These are phyloP conservation scores for Microdochium paspali DNA, from an alignment of 2,329 filamentous ascomycete genomes.

Conservation along the genomic window DNA sequence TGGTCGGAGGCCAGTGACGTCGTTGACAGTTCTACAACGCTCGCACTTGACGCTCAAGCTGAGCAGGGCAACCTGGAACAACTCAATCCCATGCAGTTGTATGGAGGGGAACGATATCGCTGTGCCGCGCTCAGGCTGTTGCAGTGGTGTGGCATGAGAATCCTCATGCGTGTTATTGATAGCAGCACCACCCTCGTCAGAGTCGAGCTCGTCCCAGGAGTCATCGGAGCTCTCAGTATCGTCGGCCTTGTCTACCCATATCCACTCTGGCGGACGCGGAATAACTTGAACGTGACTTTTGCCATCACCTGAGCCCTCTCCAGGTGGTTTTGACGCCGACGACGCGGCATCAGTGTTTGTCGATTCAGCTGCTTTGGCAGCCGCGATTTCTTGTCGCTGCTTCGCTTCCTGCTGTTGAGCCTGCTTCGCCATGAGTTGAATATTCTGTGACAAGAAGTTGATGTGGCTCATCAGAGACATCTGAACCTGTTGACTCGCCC, in stretches of 20 bases:
- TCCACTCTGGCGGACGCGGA: conserved; percentile 71
- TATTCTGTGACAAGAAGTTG: conserved; percentile 65
- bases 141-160: conserved; percentile 20
- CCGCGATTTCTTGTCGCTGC: conserved; percentile 5
- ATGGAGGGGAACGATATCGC: conserved; percentile 69
- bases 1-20: conserved; percentile 57
- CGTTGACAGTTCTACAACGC: conserved; percentile 65
- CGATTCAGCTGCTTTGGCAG: conserved; percentile 9
- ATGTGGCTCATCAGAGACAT: conserved; percentile 63
- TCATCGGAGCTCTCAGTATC: conserved; percentile 30
- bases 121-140: conserved; percentile 55
- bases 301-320: conserved; percentile 26
- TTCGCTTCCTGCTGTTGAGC: conserved; percentile 17
- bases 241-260: conserved; percentile 31
- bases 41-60: conserved; percentile 68
- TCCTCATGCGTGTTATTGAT: conserved; percentile 15
- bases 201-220: conserved; percentile 37
- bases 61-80: conserved; percentile 59
- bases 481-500: conserved; percentile 44
- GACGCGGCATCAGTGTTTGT: conserved; percentile 7
- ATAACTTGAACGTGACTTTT: conserved; percentile 62
- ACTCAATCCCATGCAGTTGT: conserved; percentile 67
- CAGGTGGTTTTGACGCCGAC: conserved; percentile 10
- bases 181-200: conserved; percentile 31
- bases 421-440: conserved; percentile 56